phyloP scores from a whole-genome alignment of 2,329 filamentous ascomycete genomes.

The Aspergillus neoniger region DNA sequence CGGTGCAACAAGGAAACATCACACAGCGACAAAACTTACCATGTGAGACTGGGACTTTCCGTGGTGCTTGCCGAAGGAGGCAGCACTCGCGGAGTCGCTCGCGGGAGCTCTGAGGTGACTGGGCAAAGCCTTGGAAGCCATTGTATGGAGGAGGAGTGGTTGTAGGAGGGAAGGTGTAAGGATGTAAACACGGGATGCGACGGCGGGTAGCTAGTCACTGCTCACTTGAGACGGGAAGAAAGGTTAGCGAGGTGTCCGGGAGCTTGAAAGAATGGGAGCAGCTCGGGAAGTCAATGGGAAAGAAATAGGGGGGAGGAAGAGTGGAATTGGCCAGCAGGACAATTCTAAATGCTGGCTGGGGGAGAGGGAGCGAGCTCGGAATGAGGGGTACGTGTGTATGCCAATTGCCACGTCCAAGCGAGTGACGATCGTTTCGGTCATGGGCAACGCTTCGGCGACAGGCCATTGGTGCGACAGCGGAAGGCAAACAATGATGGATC shows the following conservation, averaged over 20 bases:
- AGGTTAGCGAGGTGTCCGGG: slow-evolving; percentile 8
- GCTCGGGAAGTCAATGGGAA: background rate
- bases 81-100: slow-evolving; percentile 39
- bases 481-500: background rate
- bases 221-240: slow-evolving; percentile 5
- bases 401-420: slow-evolving; percentile 26
- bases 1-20: background rate
- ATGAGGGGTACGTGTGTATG: slow-evolving; percentile 1
- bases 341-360: background rate
- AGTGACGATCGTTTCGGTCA: slow-evolving; percentile 35
- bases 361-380: background rate
- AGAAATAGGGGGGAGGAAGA: background rate
- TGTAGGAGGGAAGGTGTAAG: slow-evolving; percentile 1
- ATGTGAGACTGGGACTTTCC: slow-evolving; percentile 59
- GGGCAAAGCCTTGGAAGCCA: slow-evolving; percentile 78
- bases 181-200: slow-evolving; percentile 11
- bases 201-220: slow-evolving; percentile 5
- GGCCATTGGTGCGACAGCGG: slow-evolving; percentile 10
- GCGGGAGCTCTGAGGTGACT: slow-evolving; percentile 73
- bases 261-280: slow-evolving; percentile 12
- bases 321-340: background rate
- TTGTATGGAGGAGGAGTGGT: slow-evolving; percentile 42
- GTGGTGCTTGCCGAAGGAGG: slow-evolving; percentile 52
- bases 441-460: slow-evolving; percentile 20
- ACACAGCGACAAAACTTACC: slow-evolving; percentile 43